Evolutionary conservation across 192 early-diverging fungal genomes (phyloP).

Genomic region (Thamnidium elegans): DNA sequence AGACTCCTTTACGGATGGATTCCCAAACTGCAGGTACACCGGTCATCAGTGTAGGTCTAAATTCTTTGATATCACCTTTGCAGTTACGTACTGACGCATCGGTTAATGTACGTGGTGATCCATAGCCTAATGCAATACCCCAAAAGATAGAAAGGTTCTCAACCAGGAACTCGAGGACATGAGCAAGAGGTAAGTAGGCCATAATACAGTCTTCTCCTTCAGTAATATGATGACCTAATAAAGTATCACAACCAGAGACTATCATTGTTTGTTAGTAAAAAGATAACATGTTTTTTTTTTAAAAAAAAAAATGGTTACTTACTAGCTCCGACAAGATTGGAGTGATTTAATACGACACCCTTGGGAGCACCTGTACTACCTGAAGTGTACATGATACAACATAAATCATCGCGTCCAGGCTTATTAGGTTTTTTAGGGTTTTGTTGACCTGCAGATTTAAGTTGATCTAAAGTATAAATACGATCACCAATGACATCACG

Average conservation of each 20-base stretch:
- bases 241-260: constrained; percentile 59
- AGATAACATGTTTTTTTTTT: too few relatives aligned
- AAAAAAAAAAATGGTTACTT: constrained; percentile 33
- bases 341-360: constrained; percentile 84
- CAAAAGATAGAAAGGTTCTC: constrained; percentile 41
- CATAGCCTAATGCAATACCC: constrained; percentile 56
- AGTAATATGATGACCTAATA: constrained; percentile 50
- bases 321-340: constrained; percentile 77
- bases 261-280: too few relatives aligned
- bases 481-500: constrained; percentile 49
- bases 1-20: constrained; percentile 35
- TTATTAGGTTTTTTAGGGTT: constrained; percentile 58
- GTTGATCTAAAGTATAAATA: constrained; percentile 63
- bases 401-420: constrained; percentile 65
- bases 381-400: constrained; percentile 88
- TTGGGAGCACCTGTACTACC: constrained; percentile 93
- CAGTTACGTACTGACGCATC: constrained; percentile 59
- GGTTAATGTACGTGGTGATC: constrained; percentile 53
- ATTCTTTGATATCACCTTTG: constrained; percentile 60
- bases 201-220: constrained; percentile 59
- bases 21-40: constrained; percentile 71
- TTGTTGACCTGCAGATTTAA: constrained; percentile 60
- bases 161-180: constrained; percentile 58
- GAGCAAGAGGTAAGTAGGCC: constrained; percentile 84
- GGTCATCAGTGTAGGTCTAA: constrained; percentile 54